Evolutionary conservation across 805 yeast species (phyloP), one percentile per base, ranked within the genome.

Genomic region (Tetrapisispora iriomotensis): DNA sequence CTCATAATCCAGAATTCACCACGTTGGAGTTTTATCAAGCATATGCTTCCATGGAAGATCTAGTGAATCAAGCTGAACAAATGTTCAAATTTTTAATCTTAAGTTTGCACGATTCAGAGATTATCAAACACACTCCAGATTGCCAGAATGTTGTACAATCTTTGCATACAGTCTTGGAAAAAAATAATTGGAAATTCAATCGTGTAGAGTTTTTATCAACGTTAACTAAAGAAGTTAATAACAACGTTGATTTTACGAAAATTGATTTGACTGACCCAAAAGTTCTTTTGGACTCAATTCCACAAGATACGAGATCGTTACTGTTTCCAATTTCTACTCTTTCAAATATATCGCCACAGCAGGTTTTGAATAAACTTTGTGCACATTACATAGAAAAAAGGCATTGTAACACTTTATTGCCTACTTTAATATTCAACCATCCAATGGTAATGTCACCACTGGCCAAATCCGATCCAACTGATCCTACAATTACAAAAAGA

Each of bases 1-100:
- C 95, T 0, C 98, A 90, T 58, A 92, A 90, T 60, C 95, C 96
- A 0, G 98, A 90, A 54, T 90, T 88, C 56, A 80, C 95, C 1
- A 75, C 86, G 2, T 78, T 95, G 55, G 98, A 90, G 56, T 83
- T 86, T 50, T 90, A 90, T 57, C 82, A 81, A 50, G 70, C 83
- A 0, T 87, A 72, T 53, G 75, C 81, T 0, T 66, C 72, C 8
- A 62, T 92, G 46, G 71, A 74, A 0, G 82, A 82, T 21, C 63
- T 90, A 42, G 82, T 86, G 71, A 42, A 40, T 0, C 49, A 79
- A 25, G 79, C 94, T 1, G 82, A 84, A 50, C 61, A 64, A 0
- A 47, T 88, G 39, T 69, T 87, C 31, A 43, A 47, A 2, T 53
- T 46, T 5, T 57, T 82, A 0, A 25, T 51, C 13, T 9, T 26